A percentile compares a stretch with the other conserved stretches of the same genome.
Conservation (phyloP, 306 rosid genomes). For the Ziziphus jujuba region DNA sequence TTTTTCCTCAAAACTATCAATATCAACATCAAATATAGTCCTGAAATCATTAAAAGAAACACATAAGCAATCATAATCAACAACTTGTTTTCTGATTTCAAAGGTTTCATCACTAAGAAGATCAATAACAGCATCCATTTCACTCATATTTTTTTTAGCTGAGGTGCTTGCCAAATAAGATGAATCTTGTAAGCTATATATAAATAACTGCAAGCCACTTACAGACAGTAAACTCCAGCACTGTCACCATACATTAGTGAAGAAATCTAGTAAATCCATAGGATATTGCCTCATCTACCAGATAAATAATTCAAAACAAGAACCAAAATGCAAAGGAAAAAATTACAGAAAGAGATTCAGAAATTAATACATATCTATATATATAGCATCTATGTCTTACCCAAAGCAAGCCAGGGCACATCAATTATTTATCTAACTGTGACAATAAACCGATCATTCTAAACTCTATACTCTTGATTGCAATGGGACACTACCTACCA, state of each 20-base stretch:
- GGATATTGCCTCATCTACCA: too few relatives aligned
- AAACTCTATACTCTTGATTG: too few relatives aligned
- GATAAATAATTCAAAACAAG: too few relatives aligned
- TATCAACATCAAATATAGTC: conserved; percentile 91
- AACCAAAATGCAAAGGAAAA: too few relatives aligned
- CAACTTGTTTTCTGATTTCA: neutral
- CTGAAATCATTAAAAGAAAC: conserved; percentile 49
- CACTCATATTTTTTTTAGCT: neutral
- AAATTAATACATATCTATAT: too few relatives aligned
- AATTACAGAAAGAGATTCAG: too few relatives aligned
- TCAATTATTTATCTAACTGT: too few relatives aligned
- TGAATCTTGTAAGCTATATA: neutral
- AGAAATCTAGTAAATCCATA: too few relatives aligned
- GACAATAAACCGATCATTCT: too few relatives aligned
- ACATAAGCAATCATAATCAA: conserved; percentile 16
- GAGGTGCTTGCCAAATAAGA: neutral
- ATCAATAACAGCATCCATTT: neutral
- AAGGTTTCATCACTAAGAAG: neutral
- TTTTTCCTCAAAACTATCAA: conserved; percentile 89
- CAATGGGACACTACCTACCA: too few relatives aligned
- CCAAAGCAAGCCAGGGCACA: too few relatives aligned
- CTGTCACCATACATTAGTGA: neutral
- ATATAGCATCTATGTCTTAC: too few relatives aligned
- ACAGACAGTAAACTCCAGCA: neutral
- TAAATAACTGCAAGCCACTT: neutral